A percentile compares a stretch with the other conserved stretches of the same genome.
phyloP scores from a whole-genome alignment of 139 green algal species.

The Edaphochlamys debaryana region DNA sequence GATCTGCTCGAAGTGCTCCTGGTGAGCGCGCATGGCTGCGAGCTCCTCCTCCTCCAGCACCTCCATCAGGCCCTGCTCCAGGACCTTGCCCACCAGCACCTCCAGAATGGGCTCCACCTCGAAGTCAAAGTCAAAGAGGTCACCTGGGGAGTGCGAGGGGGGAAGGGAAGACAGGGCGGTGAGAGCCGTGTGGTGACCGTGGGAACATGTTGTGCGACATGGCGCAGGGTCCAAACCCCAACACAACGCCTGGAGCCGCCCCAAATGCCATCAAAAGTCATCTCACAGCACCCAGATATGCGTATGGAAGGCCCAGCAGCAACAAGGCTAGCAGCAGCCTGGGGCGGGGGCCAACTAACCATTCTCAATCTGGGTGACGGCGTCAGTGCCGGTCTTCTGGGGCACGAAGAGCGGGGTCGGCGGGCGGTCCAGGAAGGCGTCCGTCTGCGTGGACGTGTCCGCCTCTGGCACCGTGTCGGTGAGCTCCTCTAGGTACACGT shows the following conservation, averaged over 20 bases:
- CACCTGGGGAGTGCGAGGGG: conserved; percentile 50
- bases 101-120: conserved; percentile 92
- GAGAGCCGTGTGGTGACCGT: too few species aligned
- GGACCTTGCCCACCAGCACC: conserved; percentile 87
- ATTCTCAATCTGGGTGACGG: conserved; percentile 82
- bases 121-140: conserved; percentile 94
- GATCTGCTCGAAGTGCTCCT: conserved; percentile 84
- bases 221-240: too few species aligned
- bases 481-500: conserved; percentile 88
- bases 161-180: not conserved
- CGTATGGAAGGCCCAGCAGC: too few species aligned
- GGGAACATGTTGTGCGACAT: too few species aligned
- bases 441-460: conserved; percentile 84
- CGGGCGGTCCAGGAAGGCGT: conserved; percentile 85
- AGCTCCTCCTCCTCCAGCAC: conserved; percentile 93
- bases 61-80: conserved; percentile 92
- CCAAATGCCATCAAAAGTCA: too few species aligned
- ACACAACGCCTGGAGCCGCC: too few species aligned
- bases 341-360: conserved; percentile 47
- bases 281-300: too few species aligned
- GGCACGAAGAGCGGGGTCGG: conserved; percentile 85
- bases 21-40: conserved; percentile 81
- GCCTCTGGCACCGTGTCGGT: conserved; percentile 79
- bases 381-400: conserved; percentile 82
- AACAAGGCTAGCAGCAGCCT: too few species aligned